Percentiles rank a stretch among this genome's conserved stretches.
phyloP scores from a whole-genome alignment of 108 stramenopile genomes.

The Nannochloropsis salina region DNA sequence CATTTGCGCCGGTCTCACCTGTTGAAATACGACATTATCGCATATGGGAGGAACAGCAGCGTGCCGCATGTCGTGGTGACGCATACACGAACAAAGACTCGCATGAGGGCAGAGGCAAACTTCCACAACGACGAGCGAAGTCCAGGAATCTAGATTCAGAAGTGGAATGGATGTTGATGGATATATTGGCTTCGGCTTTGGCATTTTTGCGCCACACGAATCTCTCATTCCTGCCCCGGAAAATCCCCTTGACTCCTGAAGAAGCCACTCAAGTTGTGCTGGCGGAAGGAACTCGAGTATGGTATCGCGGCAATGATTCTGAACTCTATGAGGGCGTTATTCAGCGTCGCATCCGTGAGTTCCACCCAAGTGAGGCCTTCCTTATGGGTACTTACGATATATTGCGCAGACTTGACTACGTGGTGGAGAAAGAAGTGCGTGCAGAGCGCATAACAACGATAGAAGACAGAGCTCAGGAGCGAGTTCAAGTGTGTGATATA shows the following conservation, averaged over 20 bases:
- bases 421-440: background rate
- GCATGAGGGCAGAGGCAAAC: background rate
- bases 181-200: slow-evolving; percentile 12
- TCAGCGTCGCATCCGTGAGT: background rate
- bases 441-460: background rate
- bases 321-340: background rate
- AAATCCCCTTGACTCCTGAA: slow-evolving; percentile 8
- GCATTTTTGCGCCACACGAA: background rate
- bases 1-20: slow-evolving; percentile 4
- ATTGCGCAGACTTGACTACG: background rate
- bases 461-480: background rate
- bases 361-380: background rate
- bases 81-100: no score
- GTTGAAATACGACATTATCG: slow-evolving; percentile 8
- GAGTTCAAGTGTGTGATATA: no score
- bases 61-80: background rate
- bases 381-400: background rate
- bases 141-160: background rate
- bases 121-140: no score
- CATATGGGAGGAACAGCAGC: background rate
- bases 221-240: background rate
- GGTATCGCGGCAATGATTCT: background rate
- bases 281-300: slow-evolving; percentile 1
- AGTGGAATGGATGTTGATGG: background rate
- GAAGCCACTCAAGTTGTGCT: background rate